These are phyloP conservation scores for Backusella parvicylindrica DNA, from an alignment of 192 early-diverging fungal genomes.

Conservation along the genomic window DNA sequence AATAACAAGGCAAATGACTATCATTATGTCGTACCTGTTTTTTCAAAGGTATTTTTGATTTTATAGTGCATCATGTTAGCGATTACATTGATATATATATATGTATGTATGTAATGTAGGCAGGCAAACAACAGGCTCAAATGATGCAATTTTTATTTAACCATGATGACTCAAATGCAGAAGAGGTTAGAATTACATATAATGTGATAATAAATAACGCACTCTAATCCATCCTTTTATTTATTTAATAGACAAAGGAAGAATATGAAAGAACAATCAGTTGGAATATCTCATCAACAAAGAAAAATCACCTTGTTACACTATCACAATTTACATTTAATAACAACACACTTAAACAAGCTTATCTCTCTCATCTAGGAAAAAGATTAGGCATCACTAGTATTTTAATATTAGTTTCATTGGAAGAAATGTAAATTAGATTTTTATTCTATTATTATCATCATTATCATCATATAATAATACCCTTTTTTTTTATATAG, in stretches of 20 bases:
- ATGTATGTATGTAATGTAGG: background rate
- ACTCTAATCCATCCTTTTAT: background rate
- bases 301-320: background rate
- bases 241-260: background rate
- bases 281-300: background rate
- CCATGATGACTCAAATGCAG: background rate
- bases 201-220: too few species aligned
- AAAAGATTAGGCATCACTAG: background rate
- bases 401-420: background rate
- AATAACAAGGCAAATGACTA: background rate
- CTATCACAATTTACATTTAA: background rate
- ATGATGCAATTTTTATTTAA: background rate
- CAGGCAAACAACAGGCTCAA: background rate
- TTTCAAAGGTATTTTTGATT: background rate
- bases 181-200: background rate
- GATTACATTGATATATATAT: background rate
- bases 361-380: background rate
- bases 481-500: background rate
- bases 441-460: background rate
- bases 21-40: background rate
- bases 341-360: background rate
- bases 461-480: background rate
- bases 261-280: slow-evolving; percentile 4
- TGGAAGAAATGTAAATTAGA: slow-evolving; percentile 3
- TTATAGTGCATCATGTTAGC: too few species aligned